Conservation (phyloP, 2,329 filamentous ascomycete species). For the Cryphonectria parasitica region DNA sequence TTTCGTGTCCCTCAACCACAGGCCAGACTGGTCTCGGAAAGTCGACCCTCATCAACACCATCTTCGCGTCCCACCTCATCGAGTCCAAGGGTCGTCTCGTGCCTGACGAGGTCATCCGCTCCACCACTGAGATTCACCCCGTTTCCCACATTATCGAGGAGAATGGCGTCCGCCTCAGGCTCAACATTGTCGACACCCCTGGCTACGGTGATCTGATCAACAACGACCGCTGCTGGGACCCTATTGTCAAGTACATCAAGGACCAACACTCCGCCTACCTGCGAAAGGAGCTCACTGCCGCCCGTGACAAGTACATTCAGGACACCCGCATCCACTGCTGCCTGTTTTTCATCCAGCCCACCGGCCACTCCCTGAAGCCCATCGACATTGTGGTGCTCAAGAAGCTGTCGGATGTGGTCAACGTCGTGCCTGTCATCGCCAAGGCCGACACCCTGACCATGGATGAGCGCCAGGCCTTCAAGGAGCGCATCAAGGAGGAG, state of each 20-base stretch:
- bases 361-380: slow-evolving; percentile 96
- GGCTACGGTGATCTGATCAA: slow-evolving; percentile 99
- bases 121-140: slow-evolving; percentile 96
- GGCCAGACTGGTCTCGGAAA: slow-evolving; percentile 98
- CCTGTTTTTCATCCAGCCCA: slow-evolving; percentile 99
- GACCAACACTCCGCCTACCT: slow-evolving; percentile 99
- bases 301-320: slow-evolving; percentile 98
- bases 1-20: slow-evolving; percentile 46
- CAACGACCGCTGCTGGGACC: slow-evolving; percentile 99
- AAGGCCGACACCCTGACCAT: slow-evolving; percentile 96
- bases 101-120: slow-evolving; percentile 90
- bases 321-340: slow-evolving; percentile 99
- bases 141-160: slow-evolving; percentile 99
- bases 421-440: slow-evolving; percentile 97
- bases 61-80: slow-evolving; percentile 99
- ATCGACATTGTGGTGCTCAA: slow-evolving; percentile 99
- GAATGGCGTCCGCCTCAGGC: slow-evolving; percentile 93
- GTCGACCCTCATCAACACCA: slow-evolving; percentile 99
- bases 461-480: slow-evolving; percentile 95
- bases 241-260: slow-evolving; percentile 99
- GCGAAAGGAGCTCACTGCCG: slow-evolving; percentile 97
- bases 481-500: slow-evolving; percentile 99
- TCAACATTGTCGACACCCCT: slow-evolving; percentile 99
- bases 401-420: slow-evolving; percentile 99
- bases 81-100: slow-evolving; percentile 95